Base-by-base conservation (phyloP, 768 basidiomycete genomes). In the Termitomyces sp. region DNA sequence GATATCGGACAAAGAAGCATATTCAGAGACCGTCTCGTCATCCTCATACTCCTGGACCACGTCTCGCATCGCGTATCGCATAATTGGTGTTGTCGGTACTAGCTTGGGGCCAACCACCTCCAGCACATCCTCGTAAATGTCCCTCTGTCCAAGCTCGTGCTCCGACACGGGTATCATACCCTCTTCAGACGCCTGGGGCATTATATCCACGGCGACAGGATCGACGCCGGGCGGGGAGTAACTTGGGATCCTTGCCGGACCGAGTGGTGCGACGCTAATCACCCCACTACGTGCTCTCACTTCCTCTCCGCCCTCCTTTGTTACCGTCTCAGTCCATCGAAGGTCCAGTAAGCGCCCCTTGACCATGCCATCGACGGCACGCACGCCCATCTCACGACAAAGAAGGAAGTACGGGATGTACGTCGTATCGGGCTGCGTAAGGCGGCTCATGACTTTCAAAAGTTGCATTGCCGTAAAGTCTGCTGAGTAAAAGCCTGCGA, bases 361-460 rank as follows among this genome's bases (percentile, higher is more conserved):
- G 44, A 94, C 81, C 89, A 93, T 88, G 25, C 88, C 90, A 64
- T 93, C 91, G 7, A 93, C 88, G 5, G 88, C 88, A 9, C 83
- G 77, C 43, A 89, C 89, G 3, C 91, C 91, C n/a, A 93, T 71
- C 67, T 93, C 89, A 38, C 89, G 78, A 63, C 90, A 93, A 13
- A 93, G 77, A 57, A 85, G 73, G 68, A 94, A 94, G 67, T 94
- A 94, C 2, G 88, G 80, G 47, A 93, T 73, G 57, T 85, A 83
- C 11, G 74, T 78, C 47, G 82, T 78, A 41, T 80, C 81, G 0
- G 80, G 78, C 60, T 84, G 82, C 27, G 85, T 83, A 54, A 94
- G 76, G 47, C 89, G 81, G 61, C 82, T 82, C 88, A 91, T 91
- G 46, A 93, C 89, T 60, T 84, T 86, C 56, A 93, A 76, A 13